Evolutionary conservation across 1,139 yeast genomes (phyloP), one percentile per base, ranked within the genome.

Genomic region (Schizosaccharomyces versatilis): DNA sequence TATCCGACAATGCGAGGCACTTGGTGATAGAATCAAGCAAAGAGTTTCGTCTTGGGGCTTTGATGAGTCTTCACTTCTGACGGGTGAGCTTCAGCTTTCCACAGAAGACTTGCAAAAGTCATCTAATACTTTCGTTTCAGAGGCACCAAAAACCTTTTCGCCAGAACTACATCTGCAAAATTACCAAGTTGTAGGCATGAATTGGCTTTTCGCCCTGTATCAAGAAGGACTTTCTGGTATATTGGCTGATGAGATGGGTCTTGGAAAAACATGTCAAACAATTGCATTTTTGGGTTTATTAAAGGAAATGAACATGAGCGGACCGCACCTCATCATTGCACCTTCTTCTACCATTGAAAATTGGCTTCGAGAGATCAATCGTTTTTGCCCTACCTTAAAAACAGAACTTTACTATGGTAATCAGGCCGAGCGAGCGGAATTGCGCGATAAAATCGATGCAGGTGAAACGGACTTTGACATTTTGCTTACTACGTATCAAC

Each of bases 341-440:
- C 99, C 99, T 1, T 81, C 97, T 0, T 90, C 98, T 0, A 90
- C 98, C 0, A 72, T 90, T 60, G 99, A 93, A 65, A 90, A 90
- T 67, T 90, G 99, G 99, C 71, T 93, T 60, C 77, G 99, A 66
- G 99, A 90, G 66, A 85, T 93, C 66, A 74, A 79, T 58, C 81
- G 86, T 65, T 90, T 90, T 47, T 82, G 95, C 60, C 98, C 98
- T 0, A 53, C 64, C 6, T 66, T 90, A 54, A 74, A 73, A 19
- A 93, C 90, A 14, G 93, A 86, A 66, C 96, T 97, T 0, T 90
- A 90, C 65, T 90, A 90, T 67, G 99, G 98, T 0, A 74, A 85
- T 7, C 85, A 81, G 63, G 70, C 71, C 36, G 97, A 88, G 64
- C 78, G 99, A 62, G 88, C 78, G 56, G 94, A 85, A 38, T 74